phyloP scores from a whole-genome alignment of 192 early-diverging fungal genomes.

The Coemansia sp. region DNA sequence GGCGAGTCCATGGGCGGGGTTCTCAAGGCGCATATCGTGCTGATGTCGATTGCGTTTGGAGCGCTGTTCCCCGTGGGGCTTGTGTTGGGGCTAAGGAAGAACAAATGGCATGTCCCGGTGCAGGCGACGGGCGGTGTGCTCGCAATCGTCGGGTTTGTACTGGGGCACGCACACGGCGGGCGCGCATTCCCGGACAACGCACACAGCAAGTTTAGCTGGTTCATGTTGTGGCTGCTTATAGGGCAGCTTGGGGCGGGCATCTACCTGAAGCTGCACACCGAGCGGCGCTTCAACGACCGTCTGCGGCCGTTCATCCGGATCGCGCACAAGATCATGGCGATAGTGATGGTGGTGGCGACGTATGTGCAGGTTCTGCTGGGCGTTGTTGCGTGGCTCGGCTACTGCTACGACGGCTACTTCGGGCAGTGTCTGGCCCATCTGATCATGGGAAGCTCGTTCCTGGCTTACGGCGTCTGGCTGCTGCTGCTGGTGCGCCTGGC shows the following conservation, averaged over 20 bases:
- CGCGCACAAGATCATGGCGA: conserved; percentile 57
- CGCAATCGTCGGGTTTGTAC: conserved; percentile 56
- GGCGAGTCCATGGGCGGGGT: conserved; percentile 50
- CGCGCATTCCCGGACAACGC: conserved; percentile 64
- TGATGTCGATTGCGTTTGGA: conserved; percentile 53
- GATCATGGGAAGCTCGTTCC: conserved; percentile 73
- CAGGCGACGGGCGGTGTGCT: conserved; percentile 55
- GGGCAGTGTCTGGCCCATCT: conserved; percentile 71
- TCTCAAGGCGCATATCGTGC: conserved; percentile 46
- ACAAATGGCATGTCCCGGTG: conserved; percentile 64
- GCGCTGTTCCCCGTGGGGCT: conserved; percentile 55
- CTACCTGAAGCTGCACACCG: conserved; percentile 64
- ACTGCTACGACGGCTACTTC: conserved; percentile 61
- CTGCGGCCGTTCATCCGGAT: conserved; percentile 54
- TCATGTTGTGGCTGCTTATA: conserved; percentile 58
- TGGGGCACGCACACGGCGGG: conserved; percentile 63
- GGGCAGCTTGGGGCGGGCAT: conserved; percentile 57
- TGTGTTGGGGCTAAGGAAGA: conserved; percentile 59
- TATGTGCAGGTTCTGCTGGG: conserved; percentile 67
- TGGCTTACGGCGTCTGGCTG: conserved; percentile 64
- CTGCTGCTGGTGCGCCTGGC: conserved; percentile 60
- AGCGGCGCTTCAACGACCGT: conserved; percentile 56
- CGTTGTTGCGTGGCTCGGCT: conserved; percentile 62
- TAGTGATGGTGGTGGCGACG: conserved; percentile 56
- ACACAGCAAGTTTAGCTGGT: conserved; percentile 63